Percentiles rank a stretch among this genome's conserved stretches.
phyloP scores from a whole-genome alignment of 352 stramenopile species.

The Phytopythium oedochilum region DNA sequence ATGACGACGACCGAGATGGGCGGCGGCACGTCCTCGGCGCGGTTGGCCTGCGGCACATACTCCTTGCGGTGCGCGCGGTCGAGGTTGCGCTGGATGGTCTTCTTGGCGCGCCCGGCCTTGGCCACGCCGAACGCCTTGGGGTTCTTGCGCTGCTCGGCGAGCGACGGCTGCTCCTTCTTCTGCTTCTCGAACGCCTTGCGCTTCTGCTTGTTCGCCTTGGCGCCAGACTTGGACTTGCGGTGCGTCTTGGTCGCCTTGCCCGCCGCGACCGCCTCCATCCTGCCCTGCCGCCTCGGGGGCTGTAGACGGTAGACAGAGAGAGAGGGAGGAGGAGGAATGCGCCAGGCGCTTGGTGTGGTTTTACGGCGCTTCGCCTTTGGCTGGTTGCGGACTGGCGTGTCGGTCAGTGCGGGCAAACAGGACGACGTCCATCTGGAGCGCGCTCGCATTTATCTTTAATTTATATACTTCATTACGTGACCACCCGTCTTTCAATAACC shows the following conservation, averaged over 20 bases:
- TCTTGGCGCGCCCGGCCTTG: slow-evolving; percentile 94
- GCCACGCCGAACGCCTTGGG: slow-evolving; percentile 95
- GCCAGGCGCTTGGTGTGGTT: not conserved
- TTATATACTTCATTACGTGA: not conserved
- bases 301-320: not conserved
- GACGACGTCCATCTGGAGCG: not conserved
- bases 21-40: slow-evolving; percentile 84
- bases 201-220: slow-evolving; percentile 96
- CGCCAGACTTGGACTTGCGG: slow-evolving; percentile 81
- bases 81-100: slow-evolving; percentile 97
- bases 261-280: slow-evolving; percentile 32
- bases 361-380: slow-evolving; percentile 2
- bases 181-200: slow-evolving; percentile 87
- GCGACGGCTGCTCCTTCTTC: slow-evolving; percentile 70
- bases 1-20: slow-evolving; percentile 97
- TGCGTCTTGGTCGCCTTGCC: slow-evolving; percentile 54
- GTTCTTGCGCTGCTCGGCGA: slow-evolving; percentile 94
- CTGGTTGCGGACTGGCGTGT: not conserved
- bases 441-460: not conserved
- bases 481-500: not conserved
- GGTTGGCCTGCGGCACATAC: slow-evolving; percentile 90
- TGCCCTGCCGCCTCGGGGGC: not conserved
- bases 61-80: slow-evolving; percentile 97
- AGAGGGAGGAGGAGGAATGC: not conserved
- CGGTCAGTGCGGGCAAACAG: not conserved